Percentiles rank a stretch among this genome's conserved stretches.
Evolutionary conservation across 805 yeast species (phyloP).

Genomic region (Starmerella sirachaensis): DNA sequence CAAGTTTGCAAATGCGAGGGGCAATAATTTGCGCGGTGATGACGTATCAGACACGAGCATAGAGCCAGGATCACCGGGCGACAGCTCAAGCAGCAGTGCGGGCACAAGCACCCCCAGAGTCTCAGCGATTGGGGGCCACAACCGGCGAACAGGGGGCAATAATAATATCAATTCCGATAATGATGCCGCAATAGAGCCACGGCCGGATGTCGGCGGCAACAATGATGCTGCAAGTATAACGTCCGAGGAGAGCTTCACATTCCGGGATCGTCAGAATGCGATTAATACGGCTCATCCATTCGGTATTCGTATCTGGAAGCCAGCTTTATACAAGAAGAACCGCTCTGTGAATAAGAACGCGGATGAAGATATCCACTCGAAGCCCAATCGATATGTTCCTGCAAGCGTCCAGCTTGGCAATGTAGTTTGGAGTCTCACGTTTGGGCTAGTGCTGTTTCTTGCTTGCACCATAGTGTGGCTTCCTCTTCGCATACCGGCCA

Average conservation of each 20-base stretch:
- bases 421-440: slow-evolving; percentile 55
- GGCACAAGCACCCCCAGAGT: no score
- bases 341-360: slow-evolving; percentile 88
- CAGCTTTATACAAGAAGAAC: slow-evolving; percentile 84
- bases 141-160: no score
- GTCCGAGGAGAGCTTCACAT: slow-evolving; percentile 71
- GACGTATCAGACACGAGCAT: no score
- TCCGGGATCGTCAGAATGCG: slow-evolving; percentile 89
- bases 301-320: slow-evolving; percentile 98
- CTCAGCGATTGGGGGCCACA: no score
- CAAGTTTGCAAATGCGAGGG: no score
- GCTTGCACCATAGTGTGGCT: slow-evolving; percentile 37
- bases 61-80: no score
- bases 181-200: not conserved
- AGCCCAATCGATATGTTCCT: slow-evolving; percentile 40
- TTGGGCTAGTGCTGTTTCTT: slow-evolving; percentile 49
- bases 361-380: slow-evolving; percentile 84
- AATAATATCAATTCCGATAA: no score
- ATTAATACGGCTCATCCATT: slow-evolving; percentile 95
- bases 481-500: slow-evolving; percentile 32
- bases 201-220: not conserved
- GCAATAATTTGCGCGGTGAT: no score
- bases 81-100: no score
- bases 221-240: slow-evolving; percentile 27
- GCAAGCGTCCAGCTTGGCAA: slow-evolving; percentile 59